Base-by-base conservation (phyloP, 1,139 yeast species). In the Meyerozyma sp. region DNA sequence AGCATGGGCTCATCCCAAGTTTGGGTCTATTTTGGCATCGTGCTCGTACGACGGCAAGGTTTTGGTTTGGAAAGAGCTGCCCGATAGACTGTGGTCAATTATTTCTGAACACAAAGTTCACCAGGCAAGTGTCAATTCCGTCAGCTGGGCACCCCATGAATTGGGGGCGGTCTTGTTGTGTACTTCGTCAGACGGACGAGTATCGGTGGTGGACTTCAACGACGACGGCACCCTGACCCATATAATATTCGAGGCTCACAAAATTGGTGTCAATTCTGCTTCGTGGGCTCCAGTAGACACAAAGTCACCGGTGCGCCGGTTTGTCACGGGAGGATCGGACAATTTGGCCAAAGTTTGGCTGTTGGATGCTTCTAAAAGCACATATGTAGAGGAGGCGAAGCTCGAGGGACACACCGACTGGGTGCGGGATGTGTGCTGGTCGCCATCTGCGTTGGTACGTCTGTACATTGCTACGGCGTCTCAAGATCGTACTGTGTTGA, bases 351-450 rank as follows among this genome's bases (percentile, higher is more conserved):
- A 89, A 63, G 81, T 94, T 54, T 94, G 99, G 99, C 79, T 75
- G 56, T 82, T 68, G 56, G 86, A 84, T 51, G 57, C 81, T 5
- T 70, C 73, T 10, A 63, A 70, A 32, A 75, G 76, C 54, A 76
- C 79, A 25, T 90, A 87, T 60, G 73, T 75, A 26, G 77, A 83
- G 57, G 97, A 93, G 63, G 83, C 84, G 36, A 77, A 79, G 39
- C 76, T 93, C 46, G 84, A 83, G 52, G 98, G 97, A 36, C 98
- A 94, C 63, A 74, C 88, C 18, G 98, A 93, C 66, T 94, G 98
- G 98, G 97, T 93, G 32, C 82, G 98, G 62, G 99, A 93, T 63
- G 97, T 93, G 47, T 91, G 95, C 7, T 93, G 98, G 98, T 89
- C 96, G 14, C 96, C 98, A 40, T 84, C 95, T 1, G 82, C 88